These are phyloP conservation scores for Ophiocordyceps robertsii DNA, from an alignment of 2,329 filamentous ascomycete genomes.

Conservation along the genomic window DNA sequence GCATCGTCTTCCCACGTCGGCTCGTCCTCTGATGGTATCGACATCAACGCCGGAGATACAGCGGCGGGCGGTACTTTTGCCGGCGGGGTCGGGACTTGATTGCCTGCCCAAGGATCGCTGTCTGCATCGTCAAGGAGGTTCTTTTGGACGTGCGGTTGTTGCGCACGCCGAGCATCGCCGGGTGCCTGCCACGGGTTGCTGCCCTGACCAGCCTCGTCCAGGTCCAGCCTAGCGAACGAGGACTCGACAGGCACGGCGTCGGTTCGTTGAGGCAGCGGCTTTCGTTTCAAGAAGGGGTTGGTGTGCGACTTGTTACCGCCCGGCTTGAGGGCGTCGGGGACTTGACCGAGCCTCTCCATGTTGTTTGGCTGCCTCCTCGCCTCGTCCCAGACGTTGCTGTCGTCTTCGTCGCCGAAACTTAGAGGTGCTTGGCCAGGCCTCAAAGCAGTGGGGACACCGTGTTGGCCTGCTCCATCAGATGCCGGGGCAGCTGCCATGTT, in stretches of 20 bases:
- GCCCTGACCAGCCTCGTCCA: slow-evolving; percentile 25
- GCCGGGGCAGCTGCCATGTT: not conserved
- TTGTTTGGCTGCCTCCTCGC: slow-evolving; percentile 8
- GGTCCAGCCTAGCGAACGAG: slow-evolving; percentile 26
- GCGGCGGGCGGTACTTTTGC: slow-evolving; percentile 9
- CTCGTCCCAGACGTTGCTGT: slow-evolving; percentile 17
- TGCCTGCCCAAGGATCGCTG: slow-evolving; percentile 12
- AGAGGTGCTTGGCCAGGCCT: slow-evolving; percentile 15
- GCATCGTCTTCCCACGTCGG: slow-evolving; percentile 27
- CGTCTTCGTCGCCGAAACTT: slow-evolving; percentile 11
- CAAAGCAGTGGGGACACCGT: slow-evolving; percentile 16
- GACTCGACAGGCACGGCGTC: slow-evolving; percentile 16
- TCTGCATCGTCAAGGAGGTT: slow-evolving; percentile 12
- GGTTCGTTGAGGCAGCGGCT: slow-evolving; percentile 11
- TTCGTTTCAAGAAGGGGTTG: slow-evolving; percentile 41
- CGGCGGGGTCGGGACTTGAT: slow-evolving; percentile 15
- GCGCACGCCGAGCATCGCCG: slow-evolving; percentile 5
- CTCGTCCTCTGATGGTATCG: slow-evolving; percentile 23
- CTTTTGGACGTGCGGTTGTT: slow-evolving; percentile 4
- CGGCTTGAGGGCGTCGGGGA: slow-evolving; percentile 20
- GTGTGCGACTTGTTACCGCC: slow-evolving; percentile 25
- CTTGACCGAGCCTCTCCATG: slow-evolving; percentile 5
- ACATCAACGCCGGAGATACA: slow-evolving; percentile 19
- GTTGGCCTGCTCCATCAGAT: not conserved
- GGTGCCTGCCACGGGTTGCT: slow-evolving; percentile 21